phyloP scores from a whole-genome alignment of 2,329 filamentous ascomycete genomes.

The Pseudonectria buxi region DNA sequence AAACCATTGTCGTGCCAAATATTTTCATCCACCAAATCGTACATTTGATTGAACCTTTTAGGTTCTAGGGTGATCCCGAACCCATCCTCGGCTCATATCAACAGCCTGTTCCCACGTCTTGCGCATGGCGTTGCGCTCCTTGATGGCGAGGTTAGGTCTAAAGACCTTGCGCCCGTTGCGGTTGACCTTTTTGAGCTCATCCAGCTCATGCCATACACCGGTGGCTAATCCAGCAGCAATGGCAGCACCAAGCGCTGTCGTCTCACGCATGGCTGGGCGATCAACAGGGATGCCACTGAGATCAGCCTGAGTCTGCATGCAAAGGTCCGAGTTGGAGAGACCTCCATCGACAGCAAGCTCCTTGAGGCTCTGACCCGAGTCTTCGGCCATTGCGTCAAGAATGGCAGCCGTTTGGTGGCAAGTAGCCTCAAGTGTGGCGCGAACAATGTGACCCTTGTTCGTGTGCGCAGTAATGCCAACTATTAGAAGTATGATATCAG shows the following conservation, averaged over 20 bases:
- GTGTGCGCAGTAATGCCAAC: constrained; percentile 83
- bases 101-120: constrained; percentile 51
- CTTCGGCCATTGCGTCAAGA: constrained; percentile 82
- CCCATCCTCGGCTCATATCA: constrained; percentile 52
- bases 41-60: no score
- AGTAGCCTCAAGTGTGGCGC: constrained; percentile 82
- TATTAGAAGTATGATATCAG: constrained; percentile 22
- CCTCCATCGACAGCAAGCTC: constrained; percentile 81
- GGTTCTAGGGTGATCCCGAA: constrained; percentile 26
- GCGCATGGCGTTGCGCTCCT: constrained; percentile 36
- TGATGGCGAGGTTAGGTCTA: constrained; percentile 51
- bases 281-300: constrained; percentile 76
- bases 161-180: constrained; percentile 64
- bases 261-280: constrained; percentile 83
- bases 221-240: constrained; percentile 85
- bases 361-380: constrained; percentile 68
- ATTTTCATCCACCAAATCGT: no score
- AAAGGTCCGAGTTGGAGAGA: constrained; percentile 80
- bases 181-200: constrained; percentile 68
- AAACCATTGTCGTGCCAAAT: no score
- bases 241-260: constrained; percentile 79
- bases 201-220: constrained; percentile 68
- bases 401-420: constrained; percentile 93
- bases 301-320: constrained; percentile 89
- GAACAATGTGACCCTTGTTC: constrained; percentile 76